phyloP scores from a whole-genome alignment of 2,329 filamentous ascomycete species.

The Clonostachys rosea region DNA sequence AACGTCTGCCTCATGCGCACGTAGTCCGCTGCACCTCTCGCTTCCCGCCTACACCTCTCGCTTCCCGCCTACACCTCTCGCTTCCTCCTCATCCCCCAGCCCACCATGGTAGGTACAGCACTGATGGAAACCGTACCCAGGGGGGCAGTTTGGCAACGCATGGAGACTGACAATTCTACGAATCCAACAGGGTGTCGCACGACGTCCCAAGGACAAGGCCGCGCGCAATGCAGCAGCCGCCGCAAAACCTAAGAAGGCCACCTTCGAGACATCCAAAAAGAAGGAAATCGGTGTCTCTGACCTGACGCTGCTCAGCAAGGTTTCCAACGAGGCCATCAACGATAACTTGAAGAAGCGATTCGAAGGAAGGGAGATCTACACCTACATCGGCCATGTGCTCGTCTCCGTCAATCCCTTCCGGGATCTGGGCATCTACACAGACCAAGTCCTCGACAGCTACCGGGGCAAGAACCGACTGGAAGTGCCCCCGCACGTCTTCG shows the following conservation, averaged over 20 bases:
- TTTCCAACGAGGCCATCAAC: constrained; percentile 98
- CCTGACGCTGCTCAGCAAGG: constrained; percentile 94
- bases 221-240: constrained; percentile 30
- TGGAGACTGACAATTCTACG: too few relatives aligned
- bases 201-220: constrained; percentile 33
- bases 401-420: constrained; percentile 98
- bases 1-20: too few relatives aligned
- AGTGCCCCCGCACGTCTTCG: constrained; percentile 93
- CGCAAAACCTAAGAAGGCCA: constrained; percentile 85
- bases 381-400: constrained; percentile 98
- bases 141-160: too few relatives aligned
- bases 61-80: too few relatives aligned
- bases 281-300: constrained; percentile 99
- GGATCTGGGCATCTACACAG: constrained; percentile 97
- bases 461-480: constrained; percentile 95
- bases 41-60: too few relatives aligned
- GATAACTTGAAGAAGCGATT: constrained; percentile 98
- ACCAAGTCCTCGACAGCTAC: constrained; percentile 88
- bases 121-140: too few relatives aligned
- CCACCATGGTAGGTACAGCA: too few relatives aligned
- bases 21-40: too few relatives aligned
- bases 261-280: constrained; percentile 95
- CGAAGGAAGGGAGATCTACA: constrained; percentile 97
- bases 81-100: too few relatives aligned
- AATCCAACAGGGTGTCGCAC: constrained; percentile 26